phyloP scores from a whole-genome alignment of 2,329 filamentous ascomycete species.

The Xylaria multiplex region DNA sequence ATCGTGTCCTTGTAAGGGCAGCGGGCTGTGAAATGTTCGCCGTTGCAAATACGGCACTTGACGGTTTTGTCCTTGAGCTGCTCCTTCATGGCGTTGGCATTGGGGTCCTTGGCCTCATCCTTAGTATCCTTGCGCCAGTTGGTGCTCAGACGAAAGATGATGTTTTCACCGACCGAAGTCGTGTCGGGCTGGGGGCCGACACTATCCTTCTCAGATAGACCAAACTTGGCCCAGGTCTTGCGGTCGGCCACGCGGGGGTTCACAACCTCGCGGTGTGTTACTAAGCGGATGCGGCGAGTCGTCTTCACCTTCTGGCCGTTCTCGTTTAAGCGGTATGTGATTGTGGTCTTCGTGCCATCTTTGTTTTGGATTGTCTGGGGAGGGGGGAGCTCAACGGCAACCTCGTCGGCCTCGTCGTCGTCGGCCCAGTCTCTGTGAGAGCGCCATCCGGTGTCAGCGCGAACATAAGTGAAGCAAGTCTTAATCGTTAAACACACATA shows the following conservation, averaged over 20 bases:
- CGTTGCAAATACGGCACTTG: conserved; percentile 98
- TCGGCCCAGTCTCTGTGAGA: conserved; percentile 83
- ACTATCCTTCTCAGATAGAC: conserved; percentile 84
- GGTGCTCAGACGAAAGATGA: conserved; percentile 90
- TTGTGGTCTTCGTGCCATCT: conserved; percentile 96
- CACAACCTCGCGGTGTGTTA: conserved; percentile 89
- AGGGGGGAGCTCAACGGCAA: conserved; percentile 75
- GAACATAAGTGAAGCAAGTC: neutral
- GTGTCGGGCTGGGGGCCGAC: conserved; percentile 87
- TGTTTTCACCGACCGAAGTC: conserved; percentile 95
- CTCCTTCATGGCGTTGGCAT: conserved; percentile 79
- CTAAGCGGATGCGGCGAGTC: conserved; percentile 93
- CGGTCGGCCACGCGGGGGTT: conserved; percentile 97
- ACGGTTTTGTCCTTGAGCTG: conserved; percentile 99
- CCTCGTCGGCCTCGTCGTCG: conserved; percentile 87
- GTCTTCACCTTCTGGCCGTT: conserved; percentile 96
- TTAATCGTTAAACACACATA: conserved; percentile 15
- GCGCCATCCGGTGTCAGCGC: conserved; percentile 17
- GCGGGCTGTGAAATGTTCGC: conserved; percentile 98
- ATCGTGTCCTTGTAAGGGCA: conserved; percentile 99
- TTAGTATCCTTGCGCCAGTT: conserved; percentile 94
- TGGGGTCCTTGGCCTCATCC: conserved; percentile 78
- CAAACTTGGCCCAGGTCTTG: conserved; percentile 93
- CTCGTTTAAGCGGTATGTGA: conserved; percentile 90
- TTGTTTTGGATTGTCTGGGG: conserved; percentile 95